Base-by-base conservation (phyloP, 257 asterid genomes). In the Catharanthus roseus region DNA sequence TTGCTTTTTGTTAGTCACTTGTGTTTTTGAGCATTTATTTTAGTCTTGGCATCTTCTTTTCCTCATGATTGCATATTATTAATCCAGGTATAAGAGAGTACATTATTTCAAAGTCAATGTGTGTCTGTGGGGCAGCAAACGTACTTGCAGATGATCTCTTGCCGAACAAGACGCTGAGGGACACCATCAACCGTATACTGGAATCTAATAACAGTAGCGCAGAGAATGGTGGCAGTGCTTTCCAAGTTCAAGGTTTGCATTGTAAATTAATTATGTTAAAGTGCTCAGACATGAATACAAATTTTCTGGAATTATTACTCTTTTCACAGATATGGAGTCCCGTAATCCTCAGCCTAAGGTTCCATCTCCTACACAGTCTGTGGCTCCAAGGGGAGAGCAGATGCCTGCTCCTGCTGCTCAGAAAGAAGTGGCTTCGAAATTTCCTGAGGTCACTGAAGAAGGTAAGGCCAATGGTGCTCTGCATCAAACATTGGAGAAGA, bases 111-210 rank as follows among this genome's bases (percentile, higher is more conserved):
- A 91, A 84, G 75, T 87, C 90, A 6, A 72, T 79, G 70, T 95
- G 99, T 66, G 81, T 86, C 4, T 95, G 99, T 81, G 98, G 98
- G 78, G 98, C 93, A 23, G 81, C 92, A 72, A 88, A 80, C 77
- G 62, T 90, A 72, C 96, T 95, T 21, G 98, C 98, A 2, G 99
- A 95, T 83, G 96, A 95, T 84, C 96, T 95, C 63, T 80, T 95
- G 74, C 99, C 99, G 44, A 95, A 95, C 85, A 90, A 90, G 84
- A 92, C 99, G 0, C 71, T 95, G 77, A 82, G 99, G 81, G 99
- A 91, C 82, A 90, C 99, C 21, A 95, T 95, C 70, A 88, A 74
- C 70, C 83, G 98, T 33, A 88, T 90, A 63, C 70, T 92, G 82
- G 99, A 95, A 82, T 88, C 92, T 45, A 90, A 83, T 77, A 84